A percentile compares a stretch with the other conserved stretches of the same genome.
Evolutionary conservation across 2,329 filamentous ascomycete species (phyloP).

Genomic region (Colletotrichum sp.): DNA sequence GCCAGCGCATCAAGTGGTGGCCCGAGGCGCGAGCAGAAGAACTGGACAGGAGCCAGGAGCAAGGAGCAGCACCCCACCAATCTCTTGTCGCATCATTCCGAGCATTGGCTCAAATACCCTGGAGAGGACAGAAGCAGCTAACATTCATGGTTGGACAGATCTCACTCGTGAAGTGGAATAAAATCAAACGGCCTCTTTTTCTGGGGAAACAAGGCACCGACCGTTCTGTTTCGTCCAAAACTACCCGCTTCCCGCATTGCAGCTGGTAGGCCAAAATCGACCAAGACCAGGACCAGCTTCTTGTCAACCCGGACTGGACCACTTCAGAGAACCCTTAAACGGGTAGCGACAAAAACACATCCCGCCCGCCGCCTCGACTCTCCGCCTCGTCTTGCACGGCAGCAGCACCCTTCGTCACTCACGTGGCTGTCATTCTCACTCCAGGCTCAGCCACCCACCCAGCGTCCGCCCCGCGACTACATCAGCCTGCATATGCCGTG

Average conservation of each 20-base stretch:
- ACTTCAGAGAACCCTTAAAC: neutral
- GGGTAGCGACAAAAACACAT: neutral
- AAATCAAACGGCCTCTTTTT: constrained; percentile 33
- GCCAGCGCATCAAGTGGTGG: constrained; percentile 56
- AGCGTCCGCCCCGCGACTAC: constrained; percentile 44
- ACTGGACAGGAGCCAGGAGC: neutral
- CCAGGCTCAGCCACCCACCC: constrained; percentile 41
- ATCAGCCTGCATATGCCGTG: constrained; percentile 66
- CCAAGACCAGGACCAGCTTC: neutral
- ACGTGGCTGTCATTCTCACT: constrained; percentile 48
- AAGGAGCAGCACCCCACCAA: constrained; percentile 27
- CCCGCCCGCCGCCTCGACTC: constrained; percentile 2
- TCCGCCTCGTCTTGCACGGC: neutral
- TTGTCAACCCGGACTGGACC: neutral
- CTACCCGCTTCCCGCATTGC: constrained; percentile 32
- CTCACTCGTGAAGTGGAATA: constrained; percentile 26
- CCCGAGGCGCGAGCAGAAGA: constrained; percentile 45
- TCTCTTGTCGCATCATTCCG: constrained; percentile 38
- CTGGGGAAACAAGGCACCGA: constrained; percentile 32
- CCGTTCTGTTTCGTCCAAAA: constrained; percentile 37
- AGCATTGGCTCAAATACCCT: constrained; percentile 41
- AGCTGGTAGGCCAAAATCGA: constrained; percentile 26
- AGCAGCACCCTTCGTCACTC: constrained; percentile 30
- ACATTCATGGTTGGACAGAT: constrained; percentile 49
- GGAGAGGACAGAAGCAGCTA: constrained; percentile 34